Percentiles rank a stretch among this genome's conserved stretches.
These are phyloP conservation scores for Xylariaceae sp. DNA, from an alignment of 2,329 filamentous ascomycete species.

Conservation along the genomic window DNA sequence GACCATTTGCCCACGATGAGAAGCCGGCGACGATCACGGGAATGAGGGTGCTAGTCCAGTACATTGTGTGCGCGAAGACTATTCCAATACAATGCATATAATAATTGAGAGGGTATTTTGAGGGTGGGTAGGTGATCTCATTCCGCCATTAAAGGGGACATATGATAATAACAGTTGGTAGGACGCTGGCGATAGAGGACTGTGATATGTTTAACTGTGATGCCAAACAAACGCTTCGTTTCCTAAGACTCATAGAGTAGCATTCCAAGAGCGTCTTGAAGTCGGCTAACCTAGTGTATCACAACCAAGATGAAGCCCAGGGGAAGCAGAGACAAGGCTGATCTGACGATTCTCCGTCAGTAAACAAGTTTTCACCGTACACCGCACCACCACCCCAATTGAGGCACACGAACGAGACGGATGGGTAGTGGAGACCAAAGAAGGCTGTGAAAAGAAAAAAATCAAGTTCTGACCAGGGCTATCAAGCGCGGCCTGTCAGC, in stretches of 20 bases:
- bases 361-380: conserved; percentile 9
- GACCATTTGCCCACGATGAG: conserved; percentile 34
- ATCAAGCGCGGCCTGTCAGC: conserved; percentile 16
- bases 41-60: conserved; percentile 25
- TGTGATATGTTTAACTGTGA: conserved; percentile 16
- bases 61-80: conserved; percentile 26
- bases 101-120: conserved; percentile 7
- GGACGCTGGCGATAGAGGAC: conserved; percentile 7
- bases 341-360: conserved; percentile 20
- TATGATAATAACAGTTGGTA: conserved; percentile 3
- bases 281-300: conserved; percentile 15
- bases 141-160: conserved; percentile 20
- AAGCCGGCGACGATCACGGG: conserved; percentile 29
- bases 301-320: conserved; percentile 13
- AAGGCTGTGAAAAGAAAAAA: conserved; percentile 16
- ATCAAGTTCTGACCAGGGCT: conserved; percentile 6
- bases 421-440: conserved; percentile 13
- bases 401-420: conserved; percentile 10
- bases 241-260: conserved; percentile 18
- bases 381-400: background rate
- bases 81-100: conserved; percentile 7
- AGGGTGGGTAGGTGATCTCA: conserved; percentile 18
- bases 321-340: conserved; percentile 21
- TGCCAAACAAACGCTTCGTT: conserved; percentile 18
- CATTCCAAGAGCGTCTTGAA: conserved; percentile 13